Evolutionary conservation across 345 rosid genomes (phyloP), one percentile per base, ranked within the genome.

Genomic region (Litchi chinensis): DNA sequence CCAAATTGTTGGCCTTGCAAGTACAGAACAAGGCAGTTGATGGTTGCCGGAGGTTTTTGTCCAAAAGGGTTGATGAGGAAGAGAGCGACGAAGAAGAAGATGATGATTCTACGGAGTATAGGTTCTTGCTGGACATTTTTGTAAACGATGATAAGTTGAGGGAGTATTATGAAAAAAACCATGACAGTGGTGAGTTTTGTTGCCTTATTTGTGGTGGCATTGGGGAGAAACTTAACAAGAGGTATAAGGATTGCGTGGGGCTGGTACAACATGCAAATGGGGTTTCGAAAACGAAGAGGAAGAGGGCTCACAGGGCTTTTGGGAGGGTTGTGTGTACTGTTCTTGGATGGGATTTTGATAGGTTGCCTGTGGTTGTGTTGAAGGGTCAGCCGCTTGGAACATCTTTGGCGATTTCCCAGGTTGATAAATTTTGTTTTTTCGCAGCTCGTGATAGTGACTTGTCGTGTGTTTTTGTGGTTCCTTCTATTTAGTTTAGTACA

Each of bases 131-230:
- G 71, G 80, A 59, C 1, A 22, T 87, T 81, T 93, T 92, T 57
- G 78, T 79, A 64, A 87, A 87, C 75, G 83, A 88, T 54, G 76
- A 46, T 65, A 86, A 87, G 80, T 63, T 93, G 77, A 91, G 95
- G 89, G 79, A 79, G 43, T 88, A 82, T 57, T 93, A 90, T 77
- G 89, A 85, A 88, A 87, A 79, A 65, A 85, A 87, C 32, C 63
- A 76, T 9, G 93, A 82, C 71, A 60, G 64, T 41, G 94, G 97
- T 2, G 93, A 86, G 0, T 89, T 93, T 22, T 90, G 79, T 84
- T 93, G 98, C 76, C 68, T 91, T 44, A 93, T 92, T 66, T 95
- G 97, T 73, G 82, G 94, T 32, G 92, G 87, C 8, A 81, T 82
- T 72, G 87, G 82, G 22, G 84, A 84, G 77, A 87, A 77, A 43